phyloP scores from a whole-genome alignment of 2,329 filamentous ascomycete species.

The Ophiostoma triangulosporum region DNA sequence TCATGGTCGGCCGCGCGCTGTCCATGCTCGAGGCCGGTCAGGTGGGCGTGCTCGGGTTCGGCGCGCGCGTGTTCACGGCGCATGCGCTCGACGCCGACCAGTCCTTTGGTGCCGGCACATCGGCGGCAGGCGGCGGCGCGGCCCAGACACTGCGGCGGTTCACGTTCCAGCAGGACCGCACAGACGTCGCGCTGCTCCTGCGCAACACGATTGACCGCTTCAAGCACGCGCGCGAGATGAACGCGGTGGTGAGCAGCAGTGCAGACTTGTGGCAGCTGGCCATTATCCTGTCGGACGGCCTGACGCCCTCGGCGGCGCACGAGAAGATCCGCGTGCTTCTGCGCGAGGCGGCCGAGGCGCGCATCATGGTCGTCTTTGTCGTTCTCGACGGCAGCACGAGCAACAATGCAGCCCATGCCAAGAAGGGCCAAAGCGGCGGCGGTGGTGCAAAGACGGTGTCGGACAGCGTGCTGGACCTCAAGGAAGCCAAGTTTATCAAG shows the following conservation, averaged over 20 bases:
- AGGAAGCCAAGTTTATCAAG: conserved; percentile 69
- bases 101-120: conserved; percentile 40
- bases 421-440: conserved; percentile 19
- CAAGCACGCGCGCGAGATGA: conserved; percentile 50
- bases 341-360: conserved; percentile 76
- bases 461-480: conserved; percentile 72
- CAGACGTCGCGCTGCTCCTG: conserved; percentile 71
- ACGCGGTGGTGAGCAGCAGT: conserved; percentile 21
- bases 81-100: conserved; percentile 66
- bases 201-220: conserved; percentile 69
- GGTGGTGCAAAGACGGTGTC: conserved; percentile 18
- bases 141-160: conserved; percentile 77
- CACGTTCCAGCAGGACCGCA: conserved; percentile 71
- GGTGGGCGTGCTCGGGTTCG: conserved; percentile 84
- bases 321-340: conserved; percentile 70
- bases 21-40: conserved; percentile 91
- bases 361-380: conserved; percentile 97
- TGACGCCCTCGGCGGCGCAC: conserved; percentile 72
- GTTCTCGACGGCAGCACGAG: conserved; percentile 57
- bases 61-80: conserved; percentile 67
- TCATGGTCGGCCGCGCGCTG: conserved; percentile 75
- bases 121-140: conserved; percentile 49
- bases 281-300: conserved; percentile 83
- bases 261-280: conserved; percentile 89
- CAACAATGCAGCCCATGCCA: conserved; percentile 19